Conservation (phyloP, 1,284 basidiomycete species). For the Singerocomus inundabilis region DNA sequence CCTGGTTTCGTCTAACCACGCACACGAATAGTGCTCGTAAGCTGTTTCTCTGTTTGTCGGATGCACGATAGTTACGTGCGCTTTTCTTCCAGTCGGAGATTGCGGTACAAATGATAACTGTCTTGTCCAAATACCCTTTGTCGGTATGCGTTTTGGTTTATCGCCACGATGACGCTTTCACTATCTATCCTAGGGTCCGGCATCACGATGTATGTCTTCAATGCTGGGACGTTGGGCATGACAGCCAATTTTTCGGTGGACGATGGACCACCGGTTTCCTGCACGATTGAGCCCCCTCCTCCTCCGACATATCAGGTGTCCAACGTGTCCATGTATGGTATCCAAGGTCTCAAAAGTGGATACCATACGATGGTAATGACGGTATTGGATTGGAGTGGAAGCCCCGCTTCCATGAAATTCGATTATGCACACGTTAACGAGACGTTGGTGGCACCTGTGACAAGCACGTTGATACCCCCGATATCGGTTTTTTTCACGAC, state of each 20-base stretch:
- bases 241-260: constrained; percentile 25
- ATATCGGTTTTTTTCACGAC: too few relatives aligned
- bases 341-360: constrained; percentile 16
- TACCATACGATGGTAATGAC: constrained; percentile 27
- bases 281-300: constrained; percentile 9
- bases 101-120: constrained; percentile 20
- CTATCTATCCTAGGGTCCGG: constrained; percentile 19
- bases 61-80: background rate
- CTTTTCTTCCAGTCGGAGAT: constrained; percentile 15
- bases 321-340: constrained; percentile 19
- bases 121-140: constrained; percentile 22
- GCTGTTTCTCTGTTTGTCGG: background rate
- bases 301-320: constrained; percentile 20
- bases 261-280: constrained; percentile 1
- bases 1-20: constrained; percentile 1
- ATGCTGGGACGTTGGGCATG: constrained; percentile 21
- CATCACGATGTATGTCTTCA: constrained; percentile 29
- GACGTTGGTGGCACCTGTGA: constrained; percentile 12
- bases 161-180: background rate
- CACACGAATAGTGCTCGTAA: constrained; percentile 17
- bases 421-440: constrained; percentile 29
- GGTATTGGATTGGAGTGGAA: constrained; percentile 22
- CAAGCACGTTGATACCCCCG: constrained; percentile 5
- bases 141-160: constrained; percentile 7
- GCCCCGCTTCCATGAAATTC: constrained; percentile 26